Conservation (phyloP, 805 yeast genomes). For the Nakazawaea siamensis region DNA sequence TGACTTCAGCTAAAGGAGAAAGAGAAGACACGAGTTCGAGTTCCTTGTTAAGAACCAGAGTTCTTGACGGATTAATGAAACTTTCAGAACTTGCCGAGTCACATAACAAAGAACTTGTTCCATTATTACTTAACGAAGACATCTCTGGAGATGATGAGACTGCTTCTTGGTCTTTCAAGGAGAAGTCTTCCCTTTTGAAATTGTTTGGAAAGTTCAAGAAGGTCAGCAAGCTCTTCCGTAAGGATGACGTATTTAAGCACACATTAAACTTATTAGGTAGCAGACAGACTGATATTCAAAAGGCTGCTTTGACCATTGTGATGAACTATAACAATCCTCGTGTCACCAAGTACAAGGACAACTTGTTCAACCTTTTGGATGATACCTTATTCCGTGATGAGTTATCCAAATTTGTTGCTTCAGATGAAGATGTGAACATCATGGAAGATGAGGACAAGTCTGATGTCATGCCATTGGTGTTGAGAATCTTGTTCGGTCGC, state of each 20-base stretch:
- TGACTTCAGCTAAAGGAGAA: constrained; percentile 25
- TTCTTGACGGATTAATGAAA: constrained; percentile 45
- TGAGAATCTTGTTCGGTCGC: constrained; percentile 80
- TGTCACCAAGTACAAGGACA: constrained; percentile 63
- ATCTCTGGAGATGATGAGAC: constrained; percentile 13
- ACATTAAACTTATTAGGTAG: constrained; percentile 53
- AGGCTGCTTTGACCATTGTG: constrained; percentile 61
- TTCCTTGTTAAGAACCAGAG: constrained; percentile 43
- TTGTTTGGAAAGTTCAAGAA: constrained; percentile 59
- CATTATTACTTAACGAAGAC: constrained; percentile 38
- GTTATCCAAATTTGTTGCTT: constrained; percentile 51
- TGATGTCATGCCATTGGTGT: constrained; percentile 58
- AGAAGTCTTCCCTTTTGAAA: constrained; percentile 49
- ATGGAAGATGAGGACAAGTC: constrained; percentile 56
- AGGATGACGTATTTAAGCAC: constrained; percentile 44
- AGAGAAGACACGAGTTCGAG: constrained; percentile 32
- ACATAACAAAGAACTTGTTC: constrained; percentile 47
- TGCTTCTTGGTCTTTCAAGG: constrained; percentile 37
- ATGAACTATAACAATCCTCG: constrained; percentile 53
- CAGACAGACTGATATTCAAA: constrained; percentile 56
- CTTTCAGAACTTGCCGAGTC: constrained; percentile 67
- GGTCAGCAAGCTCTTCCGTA: constrained; percentile 43
- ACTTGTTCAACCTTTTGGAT: constrained; percentile 67
- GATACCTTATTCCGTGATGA: constrained; percentile 85
- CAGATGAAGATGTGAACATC: constrained; percentile 36